Percentiles rank a stretch among this genome's conserved stretches.
Conservation (phyloP, 306 rosid species). For the Prunus mume region DNA sequence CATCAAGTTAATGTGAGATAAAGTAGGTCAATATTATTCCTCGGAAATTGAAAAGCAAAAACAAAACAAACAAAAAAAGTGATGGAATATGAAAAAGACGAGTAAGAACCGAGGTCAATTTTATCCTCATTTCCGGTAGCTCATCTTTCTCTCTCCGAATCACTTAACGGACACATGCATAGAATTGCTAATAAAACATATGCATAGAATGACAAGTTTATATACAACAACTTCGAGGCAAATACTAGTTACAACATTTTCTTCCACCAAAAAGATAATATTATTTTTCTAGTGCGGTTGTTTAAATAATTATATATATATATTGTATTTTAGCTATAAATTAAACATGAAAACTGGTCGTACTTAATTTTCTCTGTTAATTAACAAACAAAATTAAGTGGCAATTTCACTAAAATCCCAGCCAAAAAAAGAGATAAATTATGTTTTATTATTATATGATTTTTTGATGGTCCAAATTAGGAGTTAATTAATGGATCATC, state of each 20-base stretch:
- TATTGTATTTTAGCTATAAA: too few species aligned
- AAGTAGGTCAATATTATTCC: background rate
- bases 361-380: too few species aligned
- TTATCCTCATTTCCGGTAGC: background rate
- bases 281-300: too few species aligned
- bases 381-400: background rate
- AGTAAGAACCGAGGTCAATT: background rate
- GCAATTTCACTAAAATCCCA: background rate
- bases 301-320: too few species aligned
- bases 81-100: background rate
- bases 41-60: background rate
- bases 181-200: constrained; percentile 1
- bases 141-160: background rate
- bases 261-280: too few species aligned
- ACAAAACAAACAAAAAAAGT: background rate
- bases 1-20: background rate
- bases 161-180: constrained; percentile 7
- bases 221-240: background rate
- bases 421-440: background rate
- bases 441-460: background rate
- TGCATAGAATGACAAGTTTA: background rate
- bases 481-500: background rate
- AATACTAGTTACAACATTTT: too few species aligned
- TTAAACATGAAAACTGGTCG: too few species aligned
- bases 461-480: background rate